These are phyloP conservation scores for Sherardia arvensis DNA, from an alignment of 257 asterid genomes.

Conservation along the genomic window DNA sequence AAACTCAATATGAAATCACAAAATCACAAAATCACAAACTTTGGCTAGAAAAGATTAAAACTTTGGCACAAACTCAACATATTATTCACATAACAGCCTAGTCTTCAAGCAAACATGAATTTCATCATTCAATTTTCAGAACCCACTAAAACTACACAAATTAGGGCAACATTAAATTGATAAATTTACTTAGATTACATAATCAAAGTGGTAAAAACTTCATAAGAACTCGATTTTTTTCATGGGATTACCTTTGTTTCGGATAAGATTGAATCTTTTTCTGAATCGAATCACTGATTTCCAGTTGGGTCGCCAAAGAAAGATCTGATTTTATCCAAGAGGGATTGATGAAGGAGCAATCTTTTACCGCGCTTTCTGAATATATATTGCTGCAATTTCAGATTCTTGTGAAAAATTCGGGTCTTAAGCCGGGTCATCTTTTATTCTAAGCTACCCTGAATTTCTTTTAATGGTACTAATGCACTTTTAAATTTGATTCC, in stretches of 20 bases:
- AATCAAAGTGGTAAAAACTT: background rate
- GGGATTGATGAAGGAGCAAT: background rate
- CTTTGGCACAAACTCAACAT: background rate
- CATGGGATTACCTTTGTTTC: slow-evolving; percentile 61
- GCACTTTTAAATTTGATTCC: too few relatives aligned
- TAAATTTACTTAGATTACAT: background rate
- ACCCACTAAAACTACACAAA: background rate
- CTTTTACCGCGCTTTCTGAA: background rate
- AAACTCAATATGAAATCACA: too few relatives aligned
- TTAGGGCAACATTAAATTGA: background rate
- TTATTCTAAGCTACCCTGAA: too few relatives aligned
- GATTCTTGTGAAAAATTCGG: background rate
- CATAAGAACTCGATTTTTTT: too few relatives aligned
- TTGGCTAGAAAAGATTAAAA: background rate
- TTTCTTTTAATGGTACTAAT: too few relatives aligned
- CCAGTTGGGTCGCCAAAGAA: background rate
- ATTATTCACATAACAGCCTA: background rate
- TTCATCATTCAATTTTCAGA: background rate
- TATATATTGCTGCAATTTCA: background rate
- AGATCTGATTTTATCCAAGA: background rate
- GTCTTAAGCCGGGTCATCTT: too few relatives aligned
- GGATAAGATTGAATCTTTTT: slow-evolving; percentile 13
- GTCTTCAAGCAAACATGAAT: background rate
- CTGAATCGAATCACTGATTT: background rate
- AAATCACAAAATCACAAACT: too few relatives aligned